Evolutionary conservation across 2,329 filamentous ascomycete genomes (phyloP), one percentile per base, ranked within the genome.

Genomic region (Fusarium sp.): DNA sequence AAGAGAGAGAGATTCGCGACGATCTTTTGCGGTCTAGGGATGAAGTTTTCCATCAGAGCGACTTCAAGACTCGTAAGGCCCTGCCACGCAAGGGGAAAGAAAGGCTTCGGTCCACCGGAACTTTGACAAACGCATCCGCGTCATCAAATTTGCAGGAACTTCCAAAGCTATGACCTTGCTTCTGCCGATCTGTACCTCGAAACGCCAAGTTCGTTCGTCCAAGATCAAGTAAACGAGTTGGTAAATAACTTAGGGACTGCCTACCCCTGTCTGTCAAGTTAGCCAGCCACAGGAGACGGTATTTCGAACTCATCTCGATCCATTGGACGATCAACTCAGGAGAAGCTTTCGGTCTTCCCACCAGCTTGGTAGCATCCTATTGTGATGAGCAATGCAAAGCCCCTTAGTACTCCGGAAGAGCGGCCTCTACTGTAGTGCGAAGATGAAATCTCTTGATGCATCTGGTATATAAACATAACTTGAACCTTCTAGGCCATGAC

Each of bases 281-380:
- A 18, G 17, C 67, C 39, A 70, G 66, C 54, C 67, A 54, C 8
- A 35, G 11, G n/a, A 28, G 10, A 17, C n/a, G 24, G 54, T 11
- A 56, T 70, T 66, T 44, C 20, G 50, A 70, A 70, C 60, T 61
- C 60, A 70, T 70, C 60, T 70, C 67, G 39, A 59, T 70, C 60
- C 59, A 70, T 70, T 70, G 68, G 66, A 22, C n/a, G 54, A 66
- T 47, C 22, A 24, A 35, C 10, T 30, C 9, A 57, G 55, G 67
- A 67, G 62, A 62, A 36, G 35, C 13, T 41, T 36, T 47, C 39
- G 28, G 14, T 2, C 18, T 39, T 63, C 20, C 26, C 32, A 30
- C 45, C 26, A 36, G 26, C 20, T 45, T 35, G 50, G 44, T 62
- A 39, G n/a, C 9, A 56, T 54, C 36, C 17, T 22, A 38, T 17